Conservation (phyloP, 805 yeast species). For the Cyberlindnera euphorbiiphila region DNA sequence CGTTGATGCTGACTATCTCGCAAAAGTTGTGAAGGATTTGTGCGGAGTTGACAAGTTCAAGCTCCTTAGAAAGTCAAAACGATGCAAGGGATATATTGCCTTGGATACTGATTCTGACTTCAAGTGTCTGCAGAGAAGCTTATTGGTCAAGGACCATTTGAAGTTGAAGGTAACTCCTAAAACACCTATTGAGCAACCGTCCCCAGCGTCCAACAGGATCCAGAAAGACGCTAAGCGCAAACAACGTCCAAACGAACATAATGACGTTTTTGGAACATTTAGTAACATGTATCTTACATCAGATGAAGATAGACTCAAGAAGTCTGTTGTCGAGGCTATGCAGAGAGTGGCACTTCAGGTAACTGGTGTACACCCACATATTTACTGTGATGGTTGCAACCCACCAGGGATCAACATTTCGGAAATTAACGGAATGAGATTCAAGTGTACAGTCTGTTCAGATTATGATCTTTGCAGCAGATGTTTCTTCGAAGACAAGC, state of each 20-base stretch:
- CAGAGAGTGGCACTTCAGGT: background rate
- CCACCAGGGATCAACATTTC: conserved; percentile 4
- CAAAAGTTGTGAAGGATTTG: background rate
- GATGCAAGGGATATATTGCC: conserved; percentile 11
- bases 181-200: background rate
- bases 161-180: conserved; percentile 8
- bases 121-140: conserved; percentile 13
- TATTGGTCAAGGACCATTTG: conserved; percentile 16
- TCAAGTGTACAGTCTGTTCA: conserved; percentile 12
- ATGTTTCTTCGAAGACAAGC: conserved; percentile 3
- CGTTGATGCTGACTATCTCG: conserved; percentile 4
- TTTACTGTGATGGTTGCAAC: conserved; percentile 16
- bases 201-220: no score
- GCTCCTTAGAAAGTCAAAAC: conserved; percentile 17
- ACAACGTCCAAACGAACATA: background rate
- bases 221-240: no score
- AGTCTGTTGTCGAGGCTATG: no score
- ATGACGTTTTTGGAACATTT: background rate
- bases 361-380: conserved; percentile 6
- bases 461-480: conserved; percentile 14
- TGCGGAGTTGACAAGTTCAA: conserved; percentile 8
- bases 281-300: no score
- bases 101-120: conserved; percentile 11
- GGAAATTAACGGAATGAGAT: conserved; percentile 9
- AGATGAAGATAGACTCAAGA: no score